Conservation (phyloP, 768 basidiomycete genomes). For the Lentinula boryana region DNA sequence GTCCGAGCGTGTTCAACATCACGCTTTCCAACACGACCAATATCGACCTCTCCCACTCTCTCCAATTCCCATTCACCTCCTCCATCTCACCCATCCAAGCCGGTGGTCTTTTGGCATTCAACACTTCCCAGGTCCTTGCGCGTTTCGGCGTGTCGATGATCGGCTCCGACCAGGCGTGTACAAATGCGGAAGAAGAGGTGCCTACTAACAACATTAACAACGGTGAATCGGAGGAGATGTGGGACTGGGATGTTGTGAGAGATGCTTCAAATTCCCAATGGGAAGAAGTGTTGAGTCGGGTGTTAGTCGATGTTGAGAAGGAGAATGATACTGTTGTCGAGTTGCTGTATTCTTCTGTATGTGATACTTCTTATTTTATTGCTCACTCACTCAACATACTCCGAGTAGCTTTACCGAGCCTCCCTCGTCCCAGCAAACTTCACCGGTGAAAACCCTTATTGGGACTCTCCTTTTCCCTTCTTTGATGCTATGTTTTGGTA, state of each 20-base stretch:
- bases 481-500: conserved; percentile 49
- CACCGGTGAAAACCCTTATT: conserved; percentile 46
- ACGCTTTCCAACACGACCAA: conserved; percentile 19
- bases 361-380: conserved; percentile 3
- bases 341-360: conserved; percentile 42
- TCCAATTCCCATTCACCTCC: conserved; percentile 32
- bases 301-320: conserved; percentile 23
- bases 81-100: conserved; percentile 35
- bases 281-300: conserved; percentile 37
- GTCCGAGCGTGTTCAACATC: conserved; percentile 29
- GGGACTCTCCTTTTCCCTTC: conserved; percentile 39
- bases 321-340: conserved; percentile 38
- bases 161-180: conserved; percentile 46
- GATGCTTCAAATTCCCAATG: conserved; percentile 30
- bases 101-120: conserved; percentile 38
- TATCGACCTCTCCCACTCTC: conserved; percentile 14
- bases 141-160: conserved; percentile 57
- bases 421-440: conserved; percentile 47
- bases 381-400: background rate
- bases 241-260: conserved; percentile 39
- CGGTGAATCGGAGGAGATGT: conserved; percentile 12
- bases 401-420: conserved; percentile 37
- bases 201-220: conserved; percentile 8
- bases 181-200: conserved; percentile 53
- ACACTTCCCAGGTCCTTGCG: conserved; percentile 32